Evolutionary conservation across 2,329 filamentous ascomycete species (phyloP), one percentile per base, ranked within the genome.

Genomic region (Celoporthe dispersa): DNA sequence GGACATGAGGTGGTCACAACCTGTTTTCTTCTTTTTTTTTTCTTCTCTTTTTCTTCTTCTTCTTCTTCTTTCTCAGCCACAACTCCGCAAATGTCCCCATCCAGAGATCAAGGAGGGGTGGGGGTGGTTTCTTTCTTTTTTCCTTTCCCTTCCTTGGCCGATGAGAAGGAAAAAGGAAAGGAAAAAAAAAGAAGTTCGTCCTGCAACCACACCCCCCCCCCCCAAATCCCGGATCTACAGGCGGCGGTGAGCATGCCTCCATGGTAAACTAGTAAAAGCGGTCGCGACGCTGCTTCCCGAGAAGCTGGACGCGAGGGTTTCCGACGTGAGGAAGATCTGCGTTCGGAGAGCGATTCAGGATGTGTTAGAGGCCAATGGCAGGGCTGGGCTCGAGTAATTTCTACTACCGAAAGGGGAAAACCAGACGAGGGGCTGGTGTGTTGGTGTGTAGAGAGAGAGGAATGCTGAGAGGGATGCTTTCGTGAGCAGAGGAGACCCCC

Each of bases 331-430:
- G 22, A 19, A 57, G 53, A 57, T 57, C 53, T 57, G 66, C 67
- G 64, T 55, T 69, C 70, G 70, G 70, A 57, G 37, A 71, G 67
- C 67, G 70, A 69, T 61, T 71, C 64, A 61, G 61, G 39, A 48
- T 25, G 37, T n/a, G 44, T 60, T 35, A 37, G 44, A 61, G 67
- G 67, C 70, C 70, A 71, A 71, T 71, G 64, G 62, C 57, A 69
- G 64, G 64, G 64, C 70, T 67, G 70, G 39, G 51, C n/a, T 55
- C 59, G 48, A 61, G 57, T 48, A 60, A 64, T 60, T 67, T 31
- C 59, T 48, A n/a, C 59, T 48, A n/a, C 70, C 67, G 60, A 63
- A 71, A 67, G 51, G 37, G 70, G 67, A 53, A 67, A 25, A 19
- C 19, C n/a, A 64, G n/a, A 51, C 62, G 44, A 44, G 39, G 39